Conservation (phyloP, 495 filamentous ascomycete species). For the Letharia columbiana region DNA sequence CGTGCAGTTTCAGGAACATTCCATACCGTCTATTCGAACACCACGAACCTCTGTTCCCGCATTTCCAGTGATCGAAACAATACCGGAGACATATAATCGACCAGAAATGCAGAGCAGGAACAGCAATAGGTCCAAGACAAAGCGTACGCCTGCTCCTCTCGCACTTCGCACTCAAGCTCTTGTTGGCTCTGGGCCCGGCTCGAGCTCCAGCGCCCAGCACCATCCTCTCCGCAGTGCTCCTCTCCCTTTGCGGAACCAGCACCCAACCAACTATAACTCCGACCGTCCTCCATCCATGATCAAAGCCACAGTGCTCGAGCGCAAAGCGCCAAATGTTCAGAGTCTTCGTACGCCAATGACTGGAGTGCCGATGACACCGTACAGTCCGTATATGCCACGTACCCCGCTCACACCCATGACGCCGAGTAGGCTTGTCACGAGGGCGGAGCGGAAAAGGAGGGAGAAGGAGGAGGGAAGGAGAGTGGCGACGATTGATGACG, state of each 20-base stretch:
- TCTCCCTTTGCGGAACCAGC: slow-evolving; percentile 31
- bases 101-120: slow-evolving; percentile 9
- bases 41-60: slow-evolving; percentile 22
- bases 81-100: slow-evolving; percentile 14
- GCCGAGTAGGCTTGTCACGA: slow-evolving; percentile 63
- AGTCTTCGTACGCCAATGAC: slow-evolving; percentile 57
- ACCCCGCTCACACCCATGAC: slow-evolving; percentile 83
- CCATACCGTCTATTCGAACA: slow-evolving; percentile 21
- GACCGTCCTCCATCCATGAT: slow-evolving; percentile 52
- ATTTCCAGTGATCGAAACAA: slow-evolving; percentile 22
- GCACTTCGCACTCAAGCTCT: slow-evolving; percentile 22
- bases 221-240: slow-evolving; percentile 30
- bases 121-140: slow-evolving; percentile 18
- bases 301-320: slow-evolving; percentile 72
- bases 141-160: slow-evolving; percentile 23
- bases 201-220: slow-evolving; percentile 16
- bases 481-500: slow-evolving; percentile 45
- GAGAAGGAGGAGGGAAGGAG: slow-evolving; percentile 51
- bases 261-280: slow-evolving; percentile 27
- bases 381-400: slow-evolving; percentile 87
- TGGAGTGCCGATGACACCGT: slow-evolving; percentile 66
- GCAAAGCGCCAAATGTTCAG: slow-evolving; percentile 37
- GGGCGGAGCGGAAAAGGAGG: slow-evolving; percentile 62
- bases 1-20: slow-evolving; percentile 19
- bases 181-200: slow-evolving; percentile 3